Conservation (phyloP, 1,139 yeast genomes). For the Scheffersomyces titani region DNA sequence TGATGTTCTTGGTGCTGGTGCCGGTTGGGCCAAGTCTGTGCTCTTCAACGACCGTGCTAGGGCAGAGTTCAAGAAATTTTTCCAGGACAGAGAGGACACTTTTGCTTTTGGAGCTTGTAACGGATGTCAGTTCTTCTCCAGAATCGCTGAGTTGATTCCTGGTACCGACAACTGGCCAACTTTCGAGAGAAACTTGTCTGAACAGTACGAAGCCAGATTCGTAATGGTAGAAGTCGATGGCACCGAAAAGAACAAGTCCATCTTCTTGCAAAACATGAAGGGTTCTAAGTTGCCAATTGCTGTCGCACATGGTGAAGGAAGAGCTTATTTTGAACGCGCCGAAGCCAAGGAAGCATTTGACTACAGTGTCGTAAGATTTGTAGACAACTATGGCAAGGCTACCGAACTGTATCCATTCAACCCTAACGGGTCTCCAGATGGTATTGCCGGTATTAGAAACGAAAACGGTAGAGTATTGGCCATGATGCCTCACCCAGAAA, state of each 20-base stretch:
- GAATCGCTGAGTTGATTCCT: constrained; percentile 85
- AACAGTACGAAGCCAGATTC: constrained; percentile 96
- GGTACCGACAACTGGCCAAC: constrained; percentile 98
- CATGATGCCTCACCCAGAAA: constrained; percentile 99
- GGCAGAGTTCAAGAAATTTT: constrained; percentile 73
- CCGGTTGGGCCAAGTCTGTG: constrained; percentile 99
- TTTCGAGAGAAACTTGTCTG: constrained; percentile 87
- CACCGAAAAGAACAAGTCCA: constrained; percentile 51
- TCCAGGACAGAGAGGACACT: constrained; percentile 84
- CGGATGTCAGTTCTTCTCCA: constrained; percentile 95
- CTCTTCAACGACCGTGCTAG: constrained; percentile 79
- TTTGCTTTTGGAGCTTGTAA: constrained; percentile 99
- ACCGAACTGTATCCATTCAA: constrained; percentile 88
- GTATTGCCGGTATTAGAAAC: constrained; percentile 89
- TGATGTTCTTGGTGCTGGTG: constrained; percentile 98
- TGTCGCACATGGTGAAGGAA: constrained; percentile 99
- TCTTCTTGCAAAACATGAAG: constrained; percentile 87
- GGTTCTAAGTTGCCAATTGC: constrained; percentile 94
- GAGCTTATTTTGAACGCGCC: constrained; percentile 64
- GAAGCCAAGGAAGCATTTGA: constrained; percentile 49
- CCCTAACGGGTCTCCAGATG: constrained; percentile 95
- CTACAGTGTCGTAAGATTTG: constrained; percentile 64
- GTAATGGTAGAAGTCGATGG: constrained; percentile 79
- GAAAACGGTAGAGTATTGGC: constrained; percentile 95
- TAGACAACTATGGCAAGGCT: constrained; percentile 85